Conservation (phyloP, 2,329 filamentous ascomycete genomes). For the Cordyceps javanica region DNA sequence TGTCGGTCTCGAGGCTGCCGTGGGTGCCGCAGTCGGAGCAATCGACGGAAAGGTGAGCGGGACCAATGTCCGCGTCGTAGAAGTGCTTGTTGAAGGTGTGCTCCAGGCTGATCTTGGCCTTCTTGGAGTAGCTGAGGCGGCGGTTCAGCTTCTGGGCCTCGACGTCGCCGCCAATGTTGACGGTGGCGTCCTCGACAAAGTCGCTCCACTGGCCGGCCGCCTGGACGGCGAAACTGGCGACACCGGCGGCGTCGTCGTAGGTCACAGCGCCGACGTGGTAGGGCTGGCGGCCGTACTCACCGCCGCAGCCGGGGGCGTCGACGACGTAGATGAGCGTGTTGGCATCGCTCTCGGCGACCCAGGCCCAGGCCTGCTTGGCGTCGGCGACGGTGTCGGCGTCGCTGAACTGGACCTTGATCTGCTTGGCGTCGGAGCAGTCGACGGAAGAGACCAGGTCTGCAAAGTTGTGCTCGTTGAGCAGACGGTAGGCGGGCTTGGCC, state of each 20-base stretch:
- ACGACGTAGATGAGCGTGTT: conserved; percentile 11
- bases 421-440: conserved; percentile 10
- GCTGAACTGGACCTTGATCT: conserved; percentile 1
- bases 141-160: neutral
- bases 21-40: conserved; percentile 13
- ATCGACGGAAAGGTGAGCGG: conserved; percentile 12
- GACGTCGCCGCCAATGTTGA: conserved; percentile 9
- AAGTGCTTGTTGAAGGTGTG: conserved; percentile 13
- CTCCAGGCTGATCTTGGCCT: conserved; percentile 13
- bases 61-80: conserved; percentile 12
- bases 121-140: conserved; percentile 10
- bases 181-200: conserved; percentile 9
- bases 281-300: conserved; percentile 9
- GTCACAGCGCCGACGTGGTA: conserved; percentile 6
- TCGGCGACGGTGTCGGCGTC: neutral
- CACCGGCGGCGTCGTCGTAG: neutral
- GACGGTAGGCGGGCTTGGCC: conserved; percentile 8
- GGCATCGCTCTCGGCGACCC: conserved; percentile 4
- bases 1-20: conserved; percentile 12
- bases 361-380: conserved; percentile 8
- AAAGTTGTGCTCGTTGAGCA: conserved; percentile 12
- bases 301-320: conserved; percentile 10
- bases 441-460: conserved; percentile 9
- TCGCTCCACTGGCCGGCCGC: conserved; percentile 5
- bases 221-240: conserved; percentile 1